Evolutionary conservation across 768 basidiomycete genomes (phyloP).

Genomic region (Lanmaoa rubissima): DNA sequence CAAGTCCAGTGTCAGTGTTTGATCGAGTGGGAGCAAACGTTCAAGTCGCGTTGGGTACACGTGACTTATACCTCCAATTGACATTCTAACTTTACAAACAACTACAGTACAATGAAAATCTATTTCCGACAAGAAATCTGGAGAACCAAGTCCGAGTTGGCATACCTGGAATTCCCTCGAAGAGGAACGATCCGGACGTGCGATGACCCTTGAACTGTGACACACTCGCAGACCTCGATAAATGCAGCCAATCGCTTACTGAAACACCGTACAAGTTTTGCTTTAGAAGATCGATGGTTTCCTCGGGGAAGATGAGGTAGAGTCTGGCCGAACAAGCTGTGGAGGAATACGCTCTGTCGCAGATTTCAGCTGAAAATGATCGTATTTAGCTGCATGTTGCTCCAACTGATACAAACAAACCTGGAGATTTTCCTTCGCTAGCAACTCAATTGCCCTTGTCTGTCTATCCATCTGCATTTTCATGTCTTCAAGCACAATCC

Average conservation of each 20-base stretch:
- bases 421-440: conserved; percentile 49
- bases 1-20: background rate
- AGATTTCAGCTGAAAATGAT: conserved; percentile 14
- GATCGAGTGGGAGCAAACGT: conserved; percentile 24
- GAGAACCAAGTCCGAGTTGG: background rate
- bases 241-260: background rate
- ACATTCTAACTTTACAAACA: background rate
- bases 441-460: conserved; percentile 39
- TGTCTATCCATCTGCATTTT: conserved; percentile 50
- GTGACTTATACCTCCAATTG: conserved; percentile 20
- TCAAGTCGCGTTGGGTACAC: conserved; percentile 31
- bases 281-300: conserved; percentile 15
- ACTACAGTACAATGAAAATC: background rate
- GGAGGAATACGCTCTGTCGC: conserved; percentile 10
- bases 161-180: background rate
- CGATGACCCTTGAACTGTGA: background rate
- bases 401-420: conserved; percentile 25
- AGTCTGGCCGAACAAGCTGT: conserved; percentile 15
- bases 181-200: background rate
- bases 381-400: conserved; percentile 6
- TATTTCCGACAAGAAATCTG: background rate
- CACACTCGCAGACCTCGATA: background rate
- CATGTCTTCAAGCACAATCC: conserved; percentile 43
- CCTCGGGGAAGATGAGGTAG: conserved; percentile 10
- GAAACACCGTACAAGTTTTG: background rate